These are phyloP conservation scores for Dioscorea zingiberensis DNA, from an alignment of 106 monocot species.

Conservation along the genomic window DNA sequence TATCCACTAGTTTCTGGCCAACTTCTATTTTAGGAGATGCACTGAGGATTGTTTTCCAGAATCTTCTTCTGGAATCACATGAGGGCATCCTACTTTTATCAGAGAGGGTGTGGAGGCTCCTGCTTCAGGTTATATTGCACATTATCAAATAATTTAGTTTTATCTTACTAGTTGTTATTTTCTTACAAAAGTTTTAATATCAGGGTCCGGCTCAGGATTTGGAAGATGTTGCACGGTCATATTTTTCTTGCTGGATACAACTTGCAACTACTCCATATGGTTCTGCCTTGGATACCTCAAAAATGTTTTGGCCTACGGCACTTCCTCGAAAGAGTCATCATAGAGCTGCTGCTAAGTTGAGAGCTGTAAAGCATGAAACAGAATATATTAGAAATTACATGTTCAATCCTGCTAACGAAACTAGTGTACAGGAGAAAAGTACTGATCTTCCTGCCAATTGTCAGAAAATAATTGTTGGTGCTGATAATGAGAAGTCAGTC, in stretches of 20 bases:
- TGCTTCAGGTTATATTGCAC: constrained; percentile 63
- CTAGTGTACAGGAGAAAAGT: constrained; percentile 30
- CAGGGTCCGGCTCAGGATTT: constrained; percentile 76
- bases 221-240: constrained; percentile 55
- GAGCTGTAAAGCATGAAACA: constrained; percentile 59
- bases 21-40: constrained; percentile 80
- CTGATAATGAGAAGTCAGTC: constrained; percentile 79
- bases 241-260: constrained; percentile 79
- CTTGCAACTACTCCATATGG: constrained; percentile 86
- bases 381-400: constrained; percentile 22
- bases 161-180: neutral
- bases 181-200: constrained; percentile 21
- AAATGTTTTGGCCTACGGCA: constrained; percentile 86
- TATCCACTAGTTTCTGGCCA: constrained; percentile 51
- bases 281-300: constrained; percentile 60
- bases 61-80: constrained; percentile 83
- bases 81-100: constrained; percentile 80
- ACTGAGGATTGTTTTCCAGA: constrained; percentile 90
- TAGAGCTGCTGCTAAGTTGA: constrained; percentile 94
- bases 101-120: constrained; percentile 82
- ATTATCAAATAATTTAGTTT: neutral
- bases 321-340: constrained; percentile 84
- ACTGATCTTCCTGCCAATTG: constrained; percentile 33
- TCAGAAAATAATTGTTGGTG: constrained; percentile 66
- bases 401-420: constrained; percentile 37